A percentile compares a stretch with the other conserved stretches of the same genome.
phyloP scores from a whole-genome alignment of 768 basidiomycete species.

The Auricularia sp. region DNA sequence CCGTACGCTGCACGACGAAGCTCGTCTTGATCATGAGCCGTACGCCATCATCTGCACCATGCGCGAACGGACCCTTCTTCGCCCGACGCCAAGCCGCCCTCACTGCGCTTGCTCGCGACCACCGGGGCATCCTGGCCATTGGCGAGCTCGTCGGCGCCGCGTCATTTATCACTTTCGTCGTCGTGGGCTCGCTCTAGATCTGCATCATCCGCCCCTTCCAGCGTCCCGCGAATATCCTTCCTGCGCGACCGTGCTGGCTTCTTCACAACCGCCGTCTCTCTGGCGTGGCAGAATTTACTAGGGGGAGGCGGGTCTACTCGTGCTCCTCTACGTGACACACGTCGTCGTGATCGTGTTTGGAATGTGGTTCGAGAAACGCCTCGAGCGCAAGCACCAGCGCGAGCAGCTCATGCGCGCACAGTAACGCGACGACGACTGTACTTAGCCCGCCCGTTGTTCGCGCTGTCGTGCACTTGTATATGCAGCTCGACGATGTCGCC shows the following conservation, averaged over 20 bases:
- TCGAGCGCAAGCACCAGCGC: slow-evolving; percentile 33
- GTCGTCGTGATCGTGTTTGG: slow-evolving; percentile 64
- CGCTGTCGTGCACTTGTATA: too few relatives aligned
- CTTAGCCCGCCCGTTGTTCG: too few relatives aligned
- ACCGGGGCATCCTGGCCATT: slow-evolving; percentile 59
- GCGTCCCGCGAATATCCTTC: slow-evolving; percentile 69
- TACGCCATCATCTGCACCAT: slow-evolving; percentile 54
- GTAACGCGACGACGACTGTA: slow-evolving; percentile 38
- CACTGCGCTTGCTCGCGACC: slow-evolving; percentile 49
- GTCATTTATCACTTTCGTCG: slow-evolving; percentile 89
- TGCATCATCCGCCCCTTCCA: slow-evolving; percentile 92
- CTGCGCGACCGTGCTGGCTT: slow-evolving; percentile 82
- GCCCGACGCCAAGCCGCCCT: slow-evolving; percentile 44
- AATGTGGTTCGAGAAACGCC: slow-evolving; percentile 63
- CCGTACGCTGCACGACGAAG: slow-evolving; percentile 43
- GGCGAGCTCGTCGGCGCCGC: slow-evolving; percentile 95
- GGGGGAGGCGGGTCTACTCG: slow-evolving; percentile 64
- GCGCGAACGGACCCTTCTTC: slow-evolving; percentile 56
- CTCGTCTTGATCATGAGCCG: slow-evolving; percentile 36
- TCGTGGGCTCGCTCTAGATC: slow-evolving; percentile 74
- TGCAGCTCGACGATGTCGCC: too few relatives aligned
- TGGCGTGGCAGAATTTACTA: slow-evolving; percentile 53
- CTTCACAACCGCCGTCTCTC: slow-evolving; percentile 70
- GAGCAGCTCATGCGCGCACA: slow-evolving; percentile 51
- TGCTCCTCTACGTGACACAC: slow-evolving; percentile 68